Evolutionary conservation across 129 eudicot species (phyloP).

Genomic region (Arctium minus): DNA sequence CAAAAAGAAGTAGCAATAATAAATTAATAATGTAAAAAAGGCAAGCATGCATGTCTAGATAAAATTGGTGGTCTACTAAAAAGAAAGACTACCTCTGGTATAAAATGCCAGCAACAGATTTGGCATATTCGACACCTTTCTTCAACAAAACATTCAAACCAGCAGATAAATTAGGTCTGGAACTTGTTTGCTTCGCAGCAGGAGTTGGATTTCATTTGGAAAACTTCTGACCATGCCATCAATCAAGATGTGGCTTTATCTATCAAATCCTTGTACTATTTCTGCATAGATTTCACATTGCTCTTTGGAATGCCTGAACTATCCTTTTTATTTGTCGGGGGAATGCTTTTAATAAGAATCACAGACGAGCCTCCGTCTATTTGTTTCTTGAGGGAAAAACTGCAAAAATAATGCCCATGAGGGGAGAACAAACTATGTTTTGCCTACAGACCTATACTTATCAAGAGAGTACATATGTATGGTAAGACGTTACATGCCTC

Average conservation of each 20-base stretch:
- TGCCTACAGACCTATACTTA: background rate
- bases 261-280: slow-evolving; percentile 3
- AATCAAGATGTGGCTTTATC: background rate
- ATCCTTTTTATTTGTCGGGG: slow-evolving; percentile 35
- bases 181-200: background rate
- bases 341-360: slow-evolving; percentile 58
- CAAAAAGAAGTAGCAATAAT: background rate
- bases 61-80: background rate
- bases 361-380: slow-evolving; percentile 50
- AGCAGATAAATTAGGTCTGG: background rate
- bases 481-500: slow-evolving; percentile 38
- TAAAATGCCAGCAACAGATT: background rate
- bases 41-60: background rate
- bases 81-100: background rate
- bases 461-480: background rate
- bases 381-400: slow-evolving; percentile 37
- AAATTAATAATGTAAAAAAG: background rate
- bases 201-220: background rate
- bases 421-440: background rate
- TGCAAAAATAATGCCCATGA: slow-evolving; percentile 23
- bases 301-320: slow-evolving; percentile 26
- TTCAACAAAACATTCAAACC: background rate
- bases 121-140: background rate
- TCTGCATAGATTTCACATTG: slow-evolving; percentile 32
- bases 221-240: background rate